Conservation (phyloP, 2,329 filamentous ascomycete genomes). For the Colletotrichum horii region DNA sequence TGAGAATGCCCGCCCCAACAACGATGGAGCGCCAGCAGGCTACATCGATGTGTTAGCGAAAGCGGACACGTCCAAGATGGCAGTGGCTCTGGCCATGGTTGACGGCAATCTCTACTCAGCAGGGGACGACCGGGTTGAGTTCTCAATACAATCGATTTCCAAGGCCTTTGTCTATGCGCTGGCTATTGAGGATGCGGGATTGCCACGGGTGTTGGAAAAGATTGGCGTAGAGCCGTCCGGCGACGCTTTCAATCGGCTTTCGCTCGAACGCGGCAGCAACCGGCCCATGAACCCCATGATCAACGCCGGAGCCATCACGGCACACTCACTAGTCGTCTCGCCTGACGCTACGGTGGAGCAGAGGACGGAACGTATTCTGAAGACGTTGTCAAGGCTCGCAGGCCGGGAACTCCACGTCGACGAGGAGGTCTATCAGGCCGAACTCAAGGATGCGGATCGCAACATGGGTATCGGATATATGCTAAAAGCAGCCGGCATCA, state of each 20-base stretch:
- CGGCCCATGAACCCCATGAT: slow-evolving; percentile 41
- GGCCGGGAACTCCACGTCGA: slow-evolving; percentile 39
- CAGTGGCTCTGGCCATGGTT: slow-evolving; percentile 42
- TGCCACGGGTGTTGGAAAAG: slow-evolving; percentile 38
- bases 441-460: slow-evolving; percentile 36
- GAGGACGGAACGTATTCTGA: slow-evolving; percentile 39
- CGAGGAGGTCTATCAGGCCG: slow-evolving; percentile 43
- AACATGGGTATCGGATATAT: slow-evolving; percentile 43
- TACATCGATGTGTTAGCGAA: slow-evolving; percentile 43
- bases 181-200: slow-evolving; percentile 41
- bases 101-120: slow-evolving; percentile 43
- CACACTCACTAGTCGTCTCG: slow-evolving; percentile 34
- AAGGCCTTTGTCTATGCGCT: slow-evolving; percentile 45
- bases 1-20: slow-evolving; percentile 33
- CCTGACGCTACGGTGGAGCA: slow-evolving; percentile 37
- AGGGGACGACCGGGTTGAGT: slow-evolving; percentile 42
- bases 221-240: slow-evolving; percentile 45
- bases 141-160: slow-evolving; percentile 46
- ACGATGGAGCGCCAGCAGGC: slow-evolving; percentile 34
- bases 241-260: slow-evolving; percentile 41
- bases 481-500: slow-evolving; percentile 44
- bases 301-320: slow-evolving; percentile 38
- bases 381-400: slow-evolving; percentile 36
- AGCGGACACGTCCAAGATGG: slow-evolving; percentile 43
- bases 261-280: slow-evolving; percentile 32